Evolutionary conservation across 129 eudicot genomes (phyloP).

Genomic region (Glebionis coronaria): DNA sequence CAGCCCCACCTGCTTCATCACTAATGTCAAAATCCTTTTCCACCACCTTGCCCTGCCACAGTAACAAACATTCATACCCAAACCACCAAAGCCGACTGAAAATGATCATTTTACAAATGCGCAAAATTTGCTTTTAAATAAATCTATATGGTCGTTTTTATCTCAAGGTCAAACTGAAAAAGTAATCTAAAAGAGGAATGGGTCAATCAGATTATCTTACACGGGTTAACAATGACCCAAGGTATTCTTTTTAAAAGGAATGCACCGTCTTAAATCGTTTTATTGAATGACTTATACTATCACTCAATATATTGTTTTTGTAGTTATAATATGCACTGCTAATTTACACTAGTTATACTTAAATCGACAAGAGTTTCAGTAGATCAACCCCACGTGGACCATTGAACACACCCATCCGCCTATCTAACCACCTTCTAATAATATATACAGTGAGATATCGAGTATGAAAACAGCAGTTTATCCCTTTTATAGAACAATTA

Average conservation of each 20-base stretch:
- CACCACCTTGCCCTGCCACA: slow-evolving; percentile 48
- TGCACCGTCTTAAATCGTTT: neutral
- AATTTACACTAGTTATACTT: neutral
- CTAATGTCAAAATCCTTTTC: slow-evolving; percentile 72
- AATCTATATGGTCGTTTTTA: no score
- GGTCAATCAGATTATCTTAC: neutral
- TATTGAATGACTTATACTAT: neutral
- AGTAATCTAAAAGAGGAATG: neutral
- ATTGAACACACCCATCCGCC: neutral
- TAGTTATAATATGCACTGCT: neutral
- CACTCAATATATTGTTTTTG: slow-evolving; percentile 2
- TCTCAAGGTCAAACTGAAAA: no score
- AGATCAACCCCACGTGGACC: neutral
- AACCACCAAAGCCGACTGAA: neutral
- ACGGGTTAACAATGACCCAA: neutral
- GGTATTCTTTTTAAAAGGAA: neutral
- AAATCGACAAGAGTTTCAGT: neutral
- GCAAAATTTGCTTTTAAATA: no score
- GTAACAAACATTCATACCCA: neutral
- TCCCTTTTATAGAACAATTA: neutral
- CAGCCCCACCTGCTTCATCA: slow-evolving; percentile 62
- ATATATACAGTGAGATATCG: neutral
- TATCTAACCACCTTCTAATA: neutral
- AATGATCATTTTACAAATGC: no score
- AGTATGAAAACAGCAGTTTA: neutral